Evolutionary conservation across 768 basidiomycete genomes (phyloP).

Genomic region (Mycena sanguinolenta): DNA sequence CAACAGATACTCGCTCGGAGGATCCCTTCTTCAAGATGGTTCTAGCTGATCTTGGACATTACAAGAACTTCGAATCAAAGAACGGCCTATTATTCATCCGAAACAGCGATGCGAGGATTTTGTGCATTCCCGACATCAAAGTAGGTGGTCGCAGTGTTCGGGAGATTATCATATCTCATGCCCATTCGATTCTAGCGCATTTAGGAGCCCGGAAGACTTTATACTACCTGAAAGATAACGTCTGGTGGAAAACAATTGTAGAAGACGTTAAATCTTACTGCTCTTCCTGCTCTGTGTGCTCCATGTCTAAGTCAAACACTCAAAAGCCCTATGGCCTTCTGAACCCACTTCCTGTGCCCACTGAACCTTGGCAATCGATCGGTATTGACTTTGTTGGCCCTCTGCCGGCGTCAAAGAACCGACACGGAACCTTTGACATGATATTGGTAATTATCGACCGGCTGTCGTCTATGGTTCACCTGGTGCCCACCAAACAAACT

Average conservation of each 20-base stretch:
- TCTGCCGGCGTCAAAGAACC: slow-evolving; percentile 37
- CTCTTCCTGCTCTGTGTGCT: slow-evolving; percentile 11
- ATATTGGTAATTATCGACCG: slow-evolving; percentile 39
- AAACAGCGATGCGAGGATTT: neutral
- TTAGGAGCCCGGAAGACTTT: slow-evolving; percentile 43
- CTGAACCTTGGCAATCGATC: slow-evolving; percentile 41
- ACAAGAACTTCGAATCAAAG: slow-evolving; percentile 40
- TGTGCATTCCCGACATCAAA: slow-evolving; percentile 44
- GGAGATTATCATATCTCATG: slow-evolving; percentile 48
- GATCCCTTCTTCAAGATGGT: slow-evolving; percentile 48
- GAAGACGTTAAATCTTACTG: slow-evolving; percentile 24
- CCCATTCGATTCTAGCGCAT: slow-evolving; percentile 53
- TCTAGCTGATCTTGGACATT: slow-evolving; percentile 37
- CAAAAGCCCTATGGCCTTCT: slow-evolving; percentile 41
- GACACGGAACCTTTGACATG: slow-evolving; percentile 28
- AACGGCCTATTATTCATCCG: slow-evolving; percentile 42
- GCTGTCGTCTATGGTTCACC: slow-evolving; percentile 32
- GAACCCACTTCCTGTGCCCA: slow-evolving; percentile 22
- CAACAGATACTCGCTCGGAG: slow-evolving; percentile 41
- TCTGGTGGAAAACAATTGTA: slow-evolving; percentile 20
- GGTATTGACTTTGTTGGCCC: slow-evolving; percentile 52
- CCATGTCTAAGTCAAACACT: neutral
- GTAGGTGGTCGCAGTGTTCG: slow-evolving; percentile 25
- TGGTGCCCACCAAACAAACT: slow-evolving; percentile 29
- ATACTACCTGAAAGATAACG: no score